Evolutionary conservation across 176 grass and related monocot genomes (phyloP), one percentile per base, ranked within the genome.

Genomic region (Carex parvula): DNA sequence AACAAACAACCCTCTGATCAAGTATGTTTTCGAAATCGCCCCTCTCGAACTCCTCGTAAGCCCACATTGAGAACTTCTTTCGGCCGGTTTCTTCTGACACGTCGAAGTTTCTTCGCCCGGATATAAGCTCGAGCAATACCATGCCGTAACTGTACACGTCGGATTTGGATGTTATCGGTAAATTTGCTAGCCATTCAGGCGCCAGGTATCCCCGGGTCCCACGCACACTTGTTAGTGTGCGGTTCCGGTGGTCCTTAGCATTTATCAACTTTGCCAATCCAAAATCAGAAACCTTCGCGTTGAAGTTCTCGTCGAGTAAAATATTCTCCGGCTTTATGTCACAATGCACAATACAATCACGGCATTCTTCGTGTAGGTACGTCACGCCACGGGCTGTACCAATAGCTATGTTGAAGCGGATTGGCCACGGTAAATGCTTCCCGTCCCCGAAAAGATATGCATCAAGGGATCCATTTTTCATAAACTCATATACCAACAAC

Each of bases 241-340:
- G 89, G 75, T 98, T 91, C 8, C 96, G 88, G 75, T 99, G 96
- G 57, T 99, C 96, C 71, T 95, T 95, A 24, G 91, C 87, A 84
- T 90, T 88, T n/a, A 99, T 70, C 54, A 99, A 90, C 82, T 93
- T 99, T 41, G 96, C 96, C 7, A 99, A 89, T 1, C 96, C 96
- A 53, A 99, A 99, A 87, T 99, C 96, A 5, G 96, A 99, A 0
- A 99, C 96, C 91, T 99, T 99, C 61, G 93, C 93, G 74, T 89
- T 94, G 91, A 83, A 79, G 3, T 90, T 89, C 5, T 99, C 96
- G 69, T 95, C 91, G 6, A 99, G 89, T 3, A 99, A 91, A 86
- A 99, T 99, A 88, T 99, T 99, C 85, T 99, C 96, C 0, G 96
- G 96, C 85, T 99, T 99, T 80, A 99, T 95, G 84, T 99, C 96